Conservation (phyloP, 495 filamentous ascomycete genomes). For the Lasiosphaeris hirsuta region DNA sequence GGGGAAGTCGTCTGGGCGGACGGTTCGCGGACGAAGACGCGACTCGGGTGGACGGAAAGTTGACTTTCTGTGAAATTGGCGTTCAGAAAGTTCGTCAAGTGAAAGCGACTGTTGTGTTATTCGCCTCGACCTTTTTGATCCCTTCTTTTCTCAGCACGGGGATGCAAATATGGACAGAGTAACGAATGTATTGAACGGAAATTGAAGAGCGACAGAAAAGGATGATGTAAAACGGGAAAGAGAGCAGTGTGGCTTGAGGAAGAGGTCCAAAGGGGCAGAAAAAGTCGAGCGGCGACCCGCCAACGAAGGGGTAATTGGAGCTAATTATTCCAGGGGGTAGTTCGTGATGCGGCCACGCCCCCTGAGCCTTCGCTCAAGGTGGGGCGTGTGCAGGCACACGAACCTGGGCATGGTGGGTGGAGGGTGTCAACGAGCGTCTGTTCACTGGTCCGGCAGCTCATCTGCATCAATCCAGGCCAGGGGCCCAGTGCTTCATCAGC, state of each 20-base stretch:
- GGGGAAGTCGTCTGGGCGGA: not conserved
- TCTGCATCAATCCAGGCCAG: slow-evolving; percentile 13
- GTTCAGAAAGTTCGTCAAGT: not conserved
- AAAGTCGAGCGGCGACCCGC: slow-evolving; percentile 21
- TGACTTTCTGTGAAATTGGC: not conserved
- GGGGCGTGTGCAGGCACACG: slow-evolving; percentile 15
- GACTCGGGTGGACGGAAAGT: slow-evolving; percentile 1
- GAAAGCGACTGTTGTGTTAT: slow-evolving; percentile 7
- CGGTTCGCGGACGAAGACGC: slow-evolving; percentile 1
- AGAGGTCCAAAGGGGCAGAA: slow-evolving; percentile 21
- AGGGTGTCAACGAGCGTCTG: slow-evolving; percentile 2
- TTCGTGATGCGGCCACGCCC: slow-evolving; percentile 24
- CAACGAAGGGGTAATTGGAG: slow-evolving; percentile 30
- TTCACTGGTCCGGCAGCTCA: slow-evolving; percentile 11
- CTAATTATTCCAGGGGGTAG: slow-evolving; percentile 19
- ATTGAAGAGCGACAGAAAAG: slow-evolving; percentile 23
- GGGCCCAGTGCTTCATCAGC: slow-evolving; percentile 19
- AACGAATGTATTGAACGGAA: slow-evolving; percentile 36
- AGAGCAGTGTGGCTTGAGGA: slow-evolving; percentile 29
- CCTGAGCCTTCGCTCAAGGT: slow-evolving; percentile 7
- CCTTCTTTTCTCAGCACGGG: slow-evolving; percentile 15
- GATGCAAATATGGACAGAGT: slow-evolving; percentile 22
- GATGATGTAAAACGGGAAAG: slow-evolving; percentile 29
- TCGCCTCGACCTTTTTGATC: not conserved
- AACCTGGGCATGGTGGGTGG: not conserved